phyloP scores from a whole-genome alignment of 2,329 filamentous ascomycete genomes.

The Incumbomyces delicatus region DNA sequence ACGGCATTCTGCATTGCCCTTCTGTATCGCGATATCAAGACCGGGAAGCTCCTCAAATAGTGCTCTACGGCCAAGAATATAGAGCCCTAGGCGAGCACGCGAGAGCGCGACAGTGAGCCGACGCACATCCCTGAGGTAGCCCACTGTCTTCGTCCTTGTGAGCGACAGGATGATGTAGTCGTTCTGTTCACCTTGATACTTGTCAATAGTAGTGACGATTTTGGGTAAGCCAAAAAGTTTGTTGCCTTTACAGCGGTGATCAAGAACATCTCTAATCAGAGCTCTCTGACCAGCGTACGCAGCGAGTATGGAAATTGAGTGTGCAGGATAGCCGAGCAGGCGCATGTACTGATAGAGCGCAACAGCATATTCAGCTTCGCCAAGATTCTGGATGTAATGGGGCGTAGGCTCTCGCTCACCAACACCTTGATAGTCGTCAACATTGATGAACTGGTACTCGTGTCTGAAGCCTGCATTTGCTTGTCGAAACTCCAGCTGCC shows the following conservation, averaged over 20 bases:
- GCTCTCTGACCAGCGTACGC: constrained; percentile 90
- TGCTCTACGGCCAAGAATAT: constrained; percentile 77
- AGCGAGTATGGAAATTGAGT: constrained; percentile 75
- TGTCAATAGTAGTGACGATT: constrained; percentile 90
- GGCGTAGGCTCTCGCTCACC: constrained; percentile 85
- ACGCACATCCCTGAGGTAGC: constrained; percentile 86
- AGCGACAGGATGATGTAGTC: constrained; percentile 94
- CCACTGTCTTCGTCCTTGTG: constrained; percentile 76
- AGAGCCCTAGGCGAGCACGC: constrained; percentile 80
- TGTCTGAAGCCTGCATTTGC: constrained; percentile 89
- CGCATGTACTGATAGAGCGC: constrained; percentile 97
- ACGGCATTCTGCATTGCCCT: constrained; percentile 55
- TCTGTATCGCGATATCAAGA: constrained; percentile 74
- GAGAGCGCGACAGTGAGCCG: constrained; percentile 91
- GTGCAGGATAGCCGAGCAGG: constrained; percentile 78
- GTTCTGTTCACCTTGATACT: constrained; percentile 98
- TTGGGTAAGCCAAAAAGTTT: constrained; percentile 79
- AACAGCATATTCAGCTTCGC: constrained; percentile 93
- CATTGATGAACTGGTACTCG: constrained; percentile 95
- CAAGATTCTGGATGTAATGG: constrained; percentile 92
- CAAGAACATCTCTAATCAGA: constrained; percentile 76
- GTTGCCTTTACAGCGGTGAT: constrained; percentile 72
- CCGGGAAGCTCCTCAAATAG: constrained; percentile 87
- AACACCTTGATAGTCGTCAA: constrained; percentile 80
- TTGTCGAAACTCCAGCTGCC: constrained; percentile 58